Conservation (phyloP, 257 asterid genomes). For the Solanum bulbocastanum region DNA sequence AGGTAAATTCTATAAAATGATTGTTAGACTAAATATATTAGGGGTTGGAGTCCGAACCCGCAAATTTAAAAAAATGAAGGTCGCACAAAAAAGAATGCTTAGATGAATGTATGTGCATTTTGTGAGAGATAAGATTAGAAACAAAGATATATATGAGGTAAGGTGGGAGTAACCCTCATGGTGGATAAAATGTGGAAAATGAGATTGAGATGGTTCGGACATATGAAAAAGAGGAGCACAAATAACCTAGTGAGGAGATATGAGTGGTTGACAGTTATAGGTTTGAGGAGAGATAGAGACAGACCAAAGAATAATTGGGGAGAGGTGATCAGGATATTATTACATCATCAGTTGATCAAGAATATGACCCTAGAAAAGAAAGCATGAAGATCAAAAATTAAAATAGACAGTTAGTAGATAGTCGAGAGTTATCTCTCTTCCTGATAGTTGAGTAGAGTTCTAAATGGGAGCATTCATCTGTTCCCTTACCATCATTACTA, state of each 20-base stretch:
- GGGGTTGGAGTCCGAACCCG: neutral
- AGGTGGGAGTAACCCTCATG: neutral
- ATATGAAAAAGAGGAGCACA: neutral
- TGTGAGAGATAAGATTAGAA: neutral
- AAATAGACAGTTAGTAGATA: no score
- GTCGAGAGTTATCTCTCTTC: neutral
- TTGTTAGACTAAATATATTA: neutral
- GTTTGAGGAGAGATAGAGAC: neutral
- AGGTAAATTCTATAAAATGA: neutral
- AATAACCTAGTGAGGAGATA: neutral
- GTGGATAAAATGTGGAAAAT: neutral
- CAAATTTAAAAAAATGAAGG: neutral
- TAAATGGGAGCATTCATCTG: neutral
- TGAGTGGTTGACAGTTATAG: neutral
- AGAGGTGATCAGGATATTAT: no score
- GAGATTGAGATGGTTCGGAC: rapidly evolving
- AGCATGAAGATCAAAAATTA: neutral
- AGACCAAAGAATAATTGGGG: no score
- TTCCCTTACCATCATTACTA: no score
- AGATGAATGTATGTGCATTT: neutral
- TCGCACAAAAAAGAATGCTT: neutral
- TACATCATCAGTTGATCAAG: no score
- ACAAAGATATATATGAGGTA: neutral
- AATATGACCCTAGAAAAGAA: no score
- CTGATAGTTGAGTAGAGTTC: neutral